A percentile compares a stretch with the other conserved stretches of the same genome.
Evolutionary conservation across 768 basidiomycete species (phyloP).

Genomic region (Auriscalpium microsporum): DNA sequence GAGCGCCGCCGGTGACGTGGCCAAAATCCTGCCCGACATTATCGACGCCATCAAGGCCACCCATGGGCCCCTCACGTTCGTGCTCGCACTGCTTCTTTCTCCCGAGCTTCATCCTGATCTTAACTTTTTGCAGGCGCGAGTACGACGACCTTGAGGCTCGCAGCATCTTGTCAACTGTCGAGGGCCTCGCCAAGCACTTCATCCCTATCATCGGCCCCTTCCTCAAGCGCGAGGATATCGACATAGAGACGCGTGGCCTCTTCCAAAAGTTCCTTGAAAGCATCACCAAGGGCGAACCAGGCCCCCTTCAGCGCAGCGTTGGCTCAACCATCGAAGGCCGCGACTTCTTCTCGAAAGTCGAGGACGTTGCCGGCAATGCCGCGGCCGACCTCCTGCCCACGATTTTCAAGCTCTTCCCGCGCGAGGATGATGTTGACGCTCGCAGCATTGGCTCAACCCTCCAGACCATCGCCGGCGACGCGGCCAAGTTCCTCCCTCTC

Average conservation of each 20-base stretch:
- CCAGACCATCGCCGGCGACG: no score
- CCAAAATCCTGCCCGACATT: not conserved
- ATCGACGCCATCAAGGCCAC: not conserved
- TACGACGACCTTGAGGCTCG: not conserved
- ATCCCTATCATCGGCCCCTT: no score
- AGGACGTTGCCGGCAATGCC: not conserved
- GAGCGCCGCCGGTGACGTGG: not conserved
- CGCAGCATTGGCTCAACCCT: not conserved
- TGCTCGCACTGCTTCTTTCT: not conserved
- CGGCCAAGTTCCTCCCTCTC: not conserved
- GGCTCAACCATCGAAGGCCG: not conserved
- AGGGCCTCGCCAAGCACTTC: no score
- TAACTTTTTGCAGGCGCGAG: not conserved
- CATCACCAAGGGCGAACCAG: no score
- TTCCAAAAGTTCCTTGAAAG: no score
- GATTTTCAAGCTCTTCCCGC: not conserved
- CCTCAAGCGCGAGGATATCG: no score
- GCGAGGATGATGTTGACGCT: not conserved
- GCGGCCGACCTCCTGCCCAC: not conserved
- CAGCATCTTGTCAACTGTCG: no score
- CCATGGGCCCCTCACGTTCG: not conserved
- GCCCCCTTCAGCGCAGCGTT: no score
- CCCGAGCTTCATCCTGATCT: not conserved
- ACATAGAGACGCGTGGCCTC: no score
- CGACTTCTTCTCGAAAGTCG: not conserved